Evolutionary conservation across 2,329 filamentous ascomycete genomes (phyloP).

Genomic region (Aureobasidium sp.): DNA sequence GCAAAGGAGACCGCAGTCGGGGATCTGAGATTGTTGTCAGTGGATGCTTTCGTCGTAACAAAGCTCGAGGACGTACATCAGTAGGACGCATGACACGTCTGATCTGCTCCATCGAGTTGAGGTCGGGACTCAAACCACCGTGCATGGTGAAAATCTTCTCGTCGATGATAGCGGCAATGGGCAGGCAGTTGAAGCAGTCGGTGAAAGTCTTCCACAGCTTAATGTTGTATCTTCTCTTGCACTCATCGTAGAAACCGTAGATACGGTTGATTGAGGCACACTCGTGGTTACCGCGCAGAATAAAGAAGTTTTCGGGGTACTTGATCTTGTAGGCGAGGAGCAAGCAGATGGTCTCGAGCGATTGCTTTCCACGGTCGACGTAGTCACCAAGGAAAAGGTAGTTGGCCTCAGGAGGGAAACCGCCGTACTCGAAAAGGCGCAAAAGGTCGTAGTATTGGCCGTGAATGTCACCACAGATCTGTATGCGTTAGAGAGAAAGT

Average conservation of each 20-base stretch:
- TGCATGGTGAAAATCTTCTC: conserved; percentile 99
- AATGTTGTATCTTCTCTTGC: conserved; percentile 98
- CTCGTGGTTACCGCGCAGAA: conserved; percentile 96
- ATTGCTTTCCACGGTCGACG: conserved; percentile 98
- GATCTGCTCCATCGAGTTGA: conserved; percentile 99
- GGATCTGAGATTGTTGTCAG: conserved; percentile 59
- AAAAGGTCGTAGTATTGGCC: conserved; percentile 98
- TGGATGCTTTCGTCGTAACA: conserved; percentile 21
- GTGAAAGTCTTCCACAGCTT: conserved; percentile 99
- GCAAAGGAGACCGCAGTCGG: conserved; percentile 93
- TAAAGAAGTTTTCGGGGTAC: conserved; percentile 99
- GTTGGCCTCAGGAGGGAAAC: conserved; percentile 96
- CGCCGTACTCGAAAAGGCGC: conserved; percentile 95
- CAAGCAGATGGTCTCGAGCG: conserved; percentile 95
- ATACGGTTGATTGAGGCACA: conserved; percentile 98
- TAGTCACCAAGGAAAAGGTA: conserved; percentile 99
- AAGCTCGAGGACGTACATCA: conserved; percentile 62
- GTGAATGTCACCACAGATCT: conserved; percentile 99
- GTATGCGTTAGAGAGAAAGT: conserved; percentile 20
- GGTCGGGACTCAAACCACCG: conserved; percentile 88
- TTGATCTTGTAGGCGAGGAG: conserved; percentile 99
- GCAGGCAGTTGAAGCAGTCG: conserved; percentile 98
- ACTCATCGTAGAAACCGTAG: conserved; percentile 99
- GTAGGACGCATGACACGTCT: conserved; percentile 97
- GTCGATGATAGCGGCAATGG: conserved; percentile 96